Evolutionary conservation across 352 stramenopile genomes (phyloP), one percentile per base, ranked within the genome.

Genomic region (Pythium grandisporangium): DNA sequence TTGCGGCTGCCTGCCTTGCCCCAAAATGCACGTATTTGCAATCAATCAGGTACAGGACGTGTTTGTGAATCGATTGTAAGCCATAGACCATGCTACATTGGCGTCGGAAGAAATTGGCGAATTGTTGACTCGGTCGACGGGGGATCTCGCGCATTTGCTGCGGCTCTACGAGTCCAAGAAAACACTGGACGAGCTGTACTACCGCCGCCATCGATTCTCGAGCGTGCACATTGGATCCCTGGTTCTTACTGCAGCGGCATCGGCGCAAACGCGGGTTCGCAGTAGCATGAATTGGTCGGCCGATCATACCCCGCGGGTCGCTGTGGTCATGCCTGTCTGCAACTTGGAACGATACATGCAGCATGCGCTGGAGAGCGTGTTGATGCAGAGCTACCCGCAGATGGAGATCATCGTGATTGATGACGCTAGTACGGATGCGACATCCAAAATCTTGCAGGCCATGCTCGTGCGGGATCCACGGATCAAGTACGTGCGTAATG

Each of bases 41-140:
- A 69, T 95, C 36, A 95, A 95, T 54, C 70, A 87, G 25, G 83
- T 95, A 10, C 83, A 95, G 49, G 54, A 87, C 37, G 50, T 83
- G 7, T 95, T 71, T 39, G 38, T 61, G 30, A 93, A 84, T 37
- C 76, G 73, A 1, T 45, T 94, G 12, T 91, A 89, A 41, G n/a
- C 37, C 27, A 37, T 11, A 14, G 27, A 32, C 42, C 22, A 30
- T 55, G 14, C 24, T 50, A 30, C 4, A 43, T 43, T 34, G 58
- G 25, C 26, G 48, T 14, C n/a, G n/a, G n/a, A 19, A 59, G 11
- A 26, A 14, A n/a, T n/a, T n/a, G n/a, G n/a, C 38, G 42, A 35
- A 32, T 29, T 48, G 4, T 1, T 34, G 2, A 40, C 13, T 27
- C 30, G 23, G 14, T 40, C 20, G 19, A 53, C 51, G 6, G 53